Evolutionary conservation across 495 filamentous ascomycete genomes (phyloP), one percentile per base, ranked within the genome.

Genomic region (Neurospora sp.): DNA sequence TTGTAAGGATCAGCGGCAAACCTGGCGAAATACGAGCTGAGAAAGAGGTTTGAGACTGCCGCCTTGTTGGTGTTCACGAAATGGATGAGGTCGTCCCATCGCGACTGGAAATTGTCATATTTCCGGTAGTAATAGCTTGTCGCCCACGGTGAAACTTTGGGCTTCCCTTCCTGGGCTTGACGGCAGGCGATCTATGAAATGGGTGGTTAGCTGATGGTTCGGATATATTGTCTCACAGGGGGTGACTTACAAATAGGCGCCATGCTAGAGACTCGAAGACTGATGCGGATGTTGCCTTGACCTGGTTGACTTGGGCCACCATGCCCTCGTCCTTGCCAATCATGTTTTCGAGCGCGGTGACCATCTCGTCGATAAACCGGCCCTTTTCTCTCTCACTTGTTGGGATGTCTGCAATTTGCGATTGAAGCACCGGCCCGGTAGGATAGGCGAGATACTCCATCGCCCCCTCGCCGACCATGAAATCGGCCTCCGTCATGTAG

Each of bases 221-320:
- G 0, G 8, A 16, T 2, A 3, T 3, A 2, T 0, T 7, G 3
- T 44, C 2, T n/a, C 0, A 44, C 16, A 6, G 41, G 3, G 16
- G 7, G 2, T 44, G 2, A n/a, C 42, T 44, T 44, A 44, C 42
- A 3, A n/a, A 44, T 1, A 44, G 18, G 3, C 18, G 42, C 42
- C 42, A 44, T 8, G 42, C 42, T 18, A 44, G 0, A 9, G 42
- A n/a, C 3, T 44, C 16, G 3, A n/a, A 44, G 2, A 44, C 18
- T 0, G 18, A n/a, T 0, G 42, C 42, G 0, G 42, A 44, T 44
- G 42, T 44, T 0, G 6, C 18, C 1, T 1, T 0, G 0, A 44
- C 42, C 7, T 44, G 42, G 0, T 44, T 44, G 42, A 44, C 42
- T 0, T 44, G 42, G 7, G 16, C 7, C 42, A 9, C 0, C 16